Percentiles rank a stretch among this genome's conserved stretches.
Evolutionary conservation across 2,329 filamentous ascomycete genomes (phyloP).

Genomic region (Beauveria asiatica): DNA sequence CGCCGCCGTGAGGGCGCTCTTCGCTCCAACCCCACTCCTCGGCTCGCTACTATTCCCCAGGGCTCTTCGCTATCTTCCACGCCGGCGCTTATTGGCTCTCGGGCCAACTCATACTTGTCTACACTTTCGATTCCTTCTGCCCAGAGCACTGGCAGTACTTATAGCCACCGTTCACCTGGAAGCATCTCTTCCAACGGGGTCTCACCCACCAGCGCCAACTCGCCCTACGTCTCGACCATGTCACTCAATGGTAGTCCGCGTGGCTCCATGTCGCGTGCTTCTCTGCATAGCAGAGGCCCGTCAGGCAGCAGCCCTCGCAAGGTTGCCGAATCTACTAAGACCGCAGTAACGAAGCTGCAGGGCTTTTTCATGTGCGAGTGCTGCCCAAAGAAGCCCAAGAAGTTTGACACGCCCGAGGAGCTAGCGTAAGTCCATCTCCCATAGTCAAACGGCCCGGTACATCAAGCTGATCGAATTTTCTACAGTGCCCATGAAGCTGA

Average conservation of each 20-base stretch:
- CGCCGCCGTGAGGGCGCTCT: slow-evolving; percentile 40
- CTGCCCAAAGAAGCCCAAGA: slow-evolving; percentile 94
- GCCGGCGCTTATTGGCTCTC: slow-evolving; percentile 29
- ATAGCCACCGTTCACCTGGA: slow-evolving; percentile 34
- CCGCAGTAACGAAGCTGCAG: slow-evolving; percentile 39
- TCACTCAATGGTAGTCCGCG: slow-evolving; percentile 43
- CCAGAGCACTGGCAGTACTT: slow-evolving; percentile 29
- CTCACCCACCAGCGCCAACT: slow-evolving; percentile 41
- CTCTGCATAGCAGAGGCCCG: slow-evolving; percentile 35
- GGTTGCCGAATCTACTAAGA: slow-evolving; percentile 41
- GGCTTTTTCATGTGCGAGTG: slow-evolving; percentile 72
- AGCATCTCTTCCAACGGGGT: slow-evolving; percentile 38
- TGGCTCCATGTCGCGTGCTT: slow-evolving; percentile 34
- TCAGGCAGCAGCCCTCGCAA: slow-evolving; percentile 45
- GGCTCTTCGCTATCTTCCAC: slow-evolving; percentile 35
- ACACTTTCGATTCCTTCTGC: slow-evolving; percentile 34
- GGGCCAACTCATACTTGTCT: slow-evolving; percentile 41
- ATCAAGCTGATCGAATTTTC: slow-evolving; percentile 13
- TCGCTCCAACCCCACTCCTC: slow-evolving; percentile 44
- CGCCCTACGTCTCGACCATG: slow-evolving; percentile 40
- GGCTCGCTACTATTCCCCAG: slow-evolving; percentile 38
- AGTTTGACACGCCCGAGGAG: slow-evolving; percentile 79
- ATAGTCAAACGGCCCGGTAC: not conserved
- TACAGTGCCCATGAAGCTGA: slow-evolving; percentile 78
- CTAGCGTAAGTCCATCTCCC: slow-evolving; percentile 55